A percentile compares a stretch with the other conserved stretches of the same genome.
These are phyloP conservation scores for Ceratocystis destructans DNA, from an alignment of 2,329 filamentous ascomycete species.

Conservation along the genomic window DNA sequence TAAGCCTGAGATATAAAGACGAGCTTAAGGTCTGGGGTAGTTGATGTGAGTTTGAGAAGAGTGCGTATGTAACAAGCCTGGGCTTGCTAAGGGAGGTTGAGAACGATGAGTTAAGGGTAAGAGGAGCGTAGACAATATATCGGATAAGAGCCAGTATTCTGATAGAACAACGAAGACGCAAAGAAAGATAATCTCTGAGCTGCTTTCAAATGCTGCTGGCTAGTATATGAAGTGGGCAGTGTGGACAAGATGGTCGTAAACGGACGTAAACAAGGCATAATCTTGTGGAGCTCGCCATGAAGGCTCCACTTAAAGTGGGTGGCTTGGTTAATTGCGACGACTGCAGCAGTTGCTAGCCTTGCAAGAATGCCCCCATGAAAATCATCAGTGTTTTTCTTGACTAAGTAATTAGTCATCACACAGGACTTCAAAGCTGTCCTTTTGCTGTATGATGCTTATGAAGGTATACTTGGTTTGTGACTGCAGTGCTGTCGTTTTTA, in stretches of 20 bases:
- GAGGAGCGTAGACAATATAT: background rate
- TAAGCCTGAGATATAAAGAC: background rate
- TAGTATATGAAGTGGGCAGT: background rate
- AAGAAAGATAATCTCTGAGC: background rate
- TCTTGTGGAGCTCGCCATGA: background rate
- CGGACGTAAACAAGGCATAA: background rate
- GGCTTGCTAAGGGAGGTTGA: background rate
- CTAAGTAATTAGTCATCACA: background rate
- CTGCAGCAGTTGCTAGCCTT: background rate
- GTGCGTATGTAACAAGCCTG: background rate
- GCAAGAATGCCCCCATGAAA: background rate
- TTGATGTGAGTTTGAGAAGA: background rate
- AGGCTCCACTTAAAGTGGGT: constrained; percentile 3
- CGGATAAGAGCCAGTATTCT: background rate
- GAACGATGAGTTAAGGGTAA: background rate
- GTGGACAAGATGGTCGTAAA: background rate
- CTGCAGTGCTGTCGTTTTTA: background rate
- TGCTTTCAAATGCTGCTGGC: background rate
- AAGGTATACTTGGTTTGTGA: background rate
- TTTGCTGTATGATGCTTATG: background rate
- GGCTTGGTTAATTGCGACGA: constrained; percentile 3
- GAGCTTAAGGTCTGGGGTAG: background rate
- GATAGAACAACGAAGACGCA: background rate
- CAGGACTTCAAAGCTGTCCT: constrained; percentile 4
- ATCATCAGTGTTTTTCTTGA: background rate